These are phyloP conservation scores for Tuber borchii DNA, from an alignment of 495 filamentous ascomycete genomes.

Conservation along the genomic window DNA sequence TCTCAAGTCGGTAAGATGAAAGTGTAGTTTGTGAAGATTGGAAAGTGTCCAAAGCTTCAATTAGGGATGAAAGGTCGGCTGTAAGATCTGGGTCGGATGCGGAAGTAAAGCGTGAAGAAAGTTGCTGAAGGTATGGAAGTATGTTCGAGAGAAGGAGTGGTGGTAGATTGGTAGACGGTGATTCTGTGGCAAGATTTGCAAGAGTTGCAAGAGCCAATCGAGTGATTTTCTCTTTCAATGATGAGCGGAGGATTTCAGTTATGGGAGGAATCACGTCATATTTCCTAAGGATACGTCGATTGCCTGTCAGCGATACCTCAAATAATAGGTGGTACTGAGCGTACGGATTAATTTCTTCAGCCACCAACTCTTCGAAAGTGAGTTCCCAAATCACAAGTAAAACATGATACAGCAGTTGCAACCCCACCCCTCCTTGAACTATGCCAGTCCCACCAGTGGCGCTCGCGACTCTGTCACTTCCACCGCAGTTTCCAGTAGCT, in stretches of 20 bases:
- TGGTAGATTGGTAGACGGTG: slow-evolving; percentile 58
- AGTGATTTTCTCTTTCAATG: slow-evolving; percentile 96
- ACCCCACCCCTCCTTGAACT: slow-evolving; percentile 75
- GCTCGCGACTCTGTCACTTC: slow-evolving; percentile 55
- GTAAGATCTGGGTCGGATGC: slow-evolving; percentile 69
- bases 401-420: slow-evolving; percentile 92
- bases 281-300: slow-evolving; percentile 52
- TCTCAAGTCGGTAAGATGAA: slow-evolving; percentile 86
- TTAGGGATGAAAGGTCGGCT: slow-evolving; percentile 71
- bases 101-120: slow-evolving; percentile 73
- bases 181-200: slow-evolving; percentile 63
- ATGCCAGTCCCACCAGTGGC: slow-evolving; percentile 50
- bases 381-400: slow-evolving; percentile 91
- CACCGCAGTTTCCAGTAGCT: slow-evolving; percentile 60
- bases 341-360: slow-evolving; percentile 53
- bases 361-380: slow-evolving; percentile 82
- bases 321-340: slow-evolving; percentile 10
- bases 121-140: slow-evolving; percentile 70
- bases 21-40: slow-evolving; percentile 95
- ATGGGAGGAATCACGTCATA: slow-evolving; percentile 89
- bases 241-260: slow-evolving; percentile 78
- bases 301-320: slow-evolving; percentile 26
- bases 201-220: slow-evolving; percentile 83
- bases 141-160: slow-evolving; percentile 55
- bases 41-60: slow-evolving; percentile 79